Evolutionary conservation across 2,329 filamentous ascomycete species (phyloP).

Genomic region (Aspergillus texensis): DNA sequence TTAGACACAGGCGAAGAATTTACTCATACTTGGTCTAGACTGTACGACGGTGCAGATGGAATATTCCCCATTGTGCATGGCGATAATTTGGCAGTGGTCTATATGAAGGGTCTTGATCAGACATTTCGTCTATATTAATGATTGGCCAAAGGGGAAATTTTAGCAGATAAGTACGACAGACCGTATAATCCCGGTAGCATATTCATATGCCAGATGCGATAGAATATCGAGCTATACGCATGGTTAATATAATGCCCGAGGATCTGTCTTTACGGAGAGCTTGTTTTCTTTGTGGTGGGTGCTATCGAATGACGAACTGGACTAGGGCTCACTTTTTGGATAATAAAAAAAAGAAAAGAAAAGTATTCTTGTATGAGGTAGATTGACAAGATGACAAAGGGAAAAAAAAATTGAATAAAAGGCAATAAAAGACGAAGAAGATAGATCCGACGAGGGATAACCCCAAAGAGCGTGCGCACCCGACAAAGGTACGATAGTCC

Average conservation of each 20-base stretch:
- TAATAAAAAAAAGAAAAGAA: background rate
- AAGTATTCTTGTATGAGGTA: too few relatives aligned
- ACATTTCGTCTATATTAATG: background rate
- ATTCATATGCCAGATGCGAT: background rate
- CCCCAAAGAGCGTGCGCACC: background rate
- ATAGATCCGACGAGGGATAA: background rate
- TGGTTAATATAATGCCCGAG: background rate
- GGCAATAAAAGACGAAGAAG: background rate
- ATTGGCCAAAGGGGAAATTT: background rate
- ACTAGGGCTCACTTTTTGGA: background rate
- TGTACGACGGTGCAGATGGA: background rate
- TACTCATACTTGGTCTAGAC: background rate
- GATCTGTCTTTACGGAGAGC: background rate
- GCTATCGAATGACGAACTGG: background rate
- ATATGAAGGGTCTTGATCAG: background rate
- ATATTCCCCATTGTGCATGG: background rate
- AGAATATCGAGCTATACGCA: background rate
- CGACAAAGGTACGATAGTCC: conserved; percentile 9
- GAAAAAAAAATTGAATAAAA: background rate
- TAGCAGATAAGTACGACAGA: background rate
- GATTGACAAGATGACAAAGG: background rate
- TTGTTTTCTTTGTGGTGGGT: background rate
- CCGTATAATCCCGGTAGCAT: background rate
- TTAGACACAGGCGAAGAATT: background rate
- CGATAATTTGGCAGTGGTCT: background rate